These are phyloP conservation scores for Taxillus chinensis DNA, from an alignment of 164 flowering plant species.

Conservation along the genomic window DNA sequence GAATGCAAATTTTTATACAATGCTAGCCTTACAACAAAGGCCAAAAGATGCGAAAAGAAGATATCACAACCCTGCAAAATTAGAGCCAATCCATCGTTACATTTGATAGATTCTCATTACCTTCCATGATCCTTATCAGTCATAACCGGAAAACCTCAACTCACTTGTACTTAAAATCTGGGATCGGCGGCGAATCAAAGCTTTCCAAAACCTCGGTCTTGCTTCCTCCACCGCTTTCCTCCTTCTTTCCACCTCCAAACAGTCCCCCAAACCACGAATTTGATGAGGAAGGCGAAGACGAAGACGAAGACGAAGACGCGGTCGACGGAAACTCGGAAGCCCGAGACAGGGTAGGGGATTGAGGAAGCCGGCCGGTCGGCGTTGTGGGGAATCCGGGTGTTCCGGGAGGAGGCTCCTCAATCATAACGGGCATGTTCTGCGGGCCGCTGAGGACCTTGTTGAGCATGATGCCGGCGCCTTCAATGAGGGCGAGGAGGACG, in stretches of 20 bases:
- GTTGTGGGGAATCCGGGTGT: constrained; percentile 4
- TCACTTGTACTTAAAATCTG: constrained; percentile 52
- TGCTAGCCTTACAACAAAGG: neutral
- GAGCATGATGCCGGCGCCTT: constrained; percentile 77
- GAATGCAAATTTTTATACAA: neutral
- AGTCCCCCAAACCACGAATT: constrained; percentile 64
- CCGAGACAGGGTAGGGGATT: no score
- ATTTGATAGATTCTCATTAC: no score
- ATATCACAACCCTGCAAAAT: neutral
- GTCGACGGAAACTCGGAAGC: neutral
- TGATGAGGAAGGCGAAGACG: constrained; percentile 8
- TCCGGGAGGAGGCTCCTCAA: constrained; percentile 41
- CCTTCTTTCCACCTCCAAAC: constrained; percentile 44
- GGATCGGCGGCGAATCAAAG: constrained; percentile 44
- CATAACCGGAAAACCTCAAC: neutral
- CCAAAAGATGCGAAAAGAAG: neutral
- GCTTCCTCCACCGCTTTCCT: constrained; percentile 23
- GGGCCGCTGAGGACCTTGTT: constrained; percentile 44
- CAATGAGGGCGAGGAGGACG: constrained; percentile 58
- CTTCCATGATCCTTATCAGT: no score
- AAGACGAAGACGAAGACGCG: constrained; percentile 5
- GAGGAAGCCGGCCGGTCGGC: neutral
- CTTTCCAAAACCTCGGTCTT: constrained; percentile 60
- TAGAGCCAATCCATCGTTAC: neutral
- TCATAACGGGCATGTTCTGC: constrained; percentile 29